Conservation (phyloP, 2,329 filamentous ascomycete species). For the Leptodontidium sp. region DNA sequence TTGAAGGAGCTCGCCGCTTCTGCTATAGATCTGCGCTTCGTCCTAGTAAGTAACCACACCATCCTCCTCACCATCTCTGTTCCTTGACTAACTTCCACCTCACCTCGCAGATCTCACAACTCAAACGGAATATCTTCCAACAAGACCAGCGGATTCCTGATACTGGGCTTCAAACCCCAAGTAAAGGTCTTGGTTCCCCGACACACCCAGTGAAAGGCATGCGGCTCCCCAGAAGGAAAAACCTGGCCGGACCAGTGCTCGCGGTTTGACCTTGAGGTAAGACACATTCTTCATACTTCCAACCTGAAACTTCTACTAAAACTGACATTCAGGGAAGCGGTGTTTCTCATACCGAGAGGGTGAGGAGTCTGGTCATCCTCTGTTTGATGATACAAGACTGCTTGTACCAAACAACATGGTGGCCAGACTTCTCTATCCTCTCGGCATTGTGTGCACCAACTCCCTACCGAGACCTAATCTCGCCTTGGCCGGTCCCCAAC, state of each 20-base stretch:
- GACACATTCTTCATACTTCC: too few relatives aligned
- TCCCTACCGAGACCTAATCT: background rate
- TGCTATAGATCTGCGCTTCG: background rate
- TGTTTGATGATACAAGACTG: background rate
- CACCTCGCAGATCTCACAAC: background rate
- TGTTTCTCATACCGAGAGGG: background rate
- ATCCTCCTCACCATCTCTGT: background rate
- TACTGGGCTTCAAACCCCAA: too few relatives aligned
- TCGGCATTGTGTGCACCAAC: background rate
- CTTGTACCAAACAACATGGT: background rate
- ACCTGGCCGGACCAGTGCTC: too few relatives aligned
- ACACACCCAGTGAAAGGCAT: background rate
- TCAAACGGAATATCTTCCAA: background rate
- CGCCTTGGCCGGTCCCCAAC: background rate
- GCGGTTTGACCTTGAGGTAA: too few relatives aligned
- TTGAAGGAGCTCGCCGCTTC: background rate
- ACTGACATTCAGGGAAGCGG: background rate
- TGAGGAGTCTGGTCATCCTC: background rate
- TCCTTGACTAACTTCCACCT: background rate
- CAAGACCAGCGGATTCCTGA: background rate
- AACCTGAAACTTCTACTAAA: too few relatives aligned
- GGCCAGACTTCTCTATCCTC: background rate
- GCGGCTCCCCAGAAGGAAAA: conserved; percentile 3
- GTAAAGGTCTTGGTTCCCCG: background rate
- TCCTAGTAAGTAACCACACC: background rate